Conservation (phyloP, 2,329 filamentous ascomycete genomes). For the Sclerotinia sclerotiorum region DNA sequence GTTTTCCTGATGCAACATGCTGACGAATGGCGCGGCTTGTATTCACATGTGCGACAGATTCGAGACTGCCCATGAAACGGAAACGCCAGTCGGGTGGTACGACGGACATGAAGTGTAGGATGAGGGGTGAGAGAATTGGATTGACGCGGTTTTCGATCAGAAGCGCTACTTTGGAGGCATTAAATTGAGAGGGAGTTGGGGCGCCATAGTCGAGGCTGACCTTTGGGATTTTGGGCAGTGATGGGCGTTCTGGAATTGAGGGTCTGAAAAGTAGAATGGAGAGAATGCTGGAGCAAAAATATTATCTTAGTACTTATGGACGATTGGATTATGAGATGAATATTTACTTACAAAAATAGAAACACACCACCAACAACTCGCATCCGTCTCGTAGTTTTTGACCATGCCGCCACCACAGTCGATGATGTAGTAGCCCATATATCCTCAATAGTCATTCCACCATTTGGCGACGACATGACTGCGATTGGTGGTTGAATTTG, state of each 20-base stretch:
- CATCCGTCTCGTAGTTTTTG: slow-evolving; percentile 38
- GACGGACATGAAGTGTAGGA: slow-evolving; percentile 56
- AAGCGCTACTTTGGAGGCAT: slow-evolving; percentile 46
- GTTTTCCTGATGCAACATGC: slow-evolving; percentile 42
- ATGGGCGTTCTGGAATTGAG: slow-evolving; percentile 29
- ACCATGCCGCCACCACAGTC: slow-evolving; percentile 32
- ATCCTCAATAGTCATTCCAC: slow-evolving; percentile 39
- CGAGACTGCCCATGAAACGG: slow-evolving; percentile 52
- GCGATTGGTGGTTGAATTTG: neutral
- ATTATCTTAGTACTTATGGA: slow-evolving; percentile 19
- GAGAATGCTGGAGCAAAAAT: slow-evolving; percentile 29
- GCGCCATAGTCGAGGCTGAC: slow-evolving; percentile 24
- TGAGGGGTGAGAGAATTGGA: slow-evolving; percentile 49
- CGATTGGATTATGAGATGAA: neutral
- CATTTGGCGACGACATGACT: slow-evolving; percentile 30
- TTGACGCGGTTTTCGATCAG: slow-evolving; percentile 53
- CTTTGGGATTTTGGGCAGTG: slow-evolving; percentile 27
- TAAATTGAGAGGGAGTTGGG: slow-evolving; percentile 17
- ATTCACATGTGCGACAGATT: slow-evolving; percentile 49
- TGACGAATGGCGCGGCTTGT: slow-evolving; percentile 47
- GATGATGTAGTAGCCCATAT: slow-evolving; percentile 34
- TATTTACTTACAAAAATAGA: slow-evolving; percentile 33
- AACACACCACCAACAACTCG: slow-evolving; percentile 34
- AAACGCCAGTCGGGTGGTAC: slow-evolving; percentile 56
- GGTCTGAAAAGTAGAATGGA: slow-evolving; percentile 32